phyloP scores from a whole-genome alignment of 2,329 filamentous ascomycete genomes.

The Aspergillus brunneoviolaceus region DNA sequence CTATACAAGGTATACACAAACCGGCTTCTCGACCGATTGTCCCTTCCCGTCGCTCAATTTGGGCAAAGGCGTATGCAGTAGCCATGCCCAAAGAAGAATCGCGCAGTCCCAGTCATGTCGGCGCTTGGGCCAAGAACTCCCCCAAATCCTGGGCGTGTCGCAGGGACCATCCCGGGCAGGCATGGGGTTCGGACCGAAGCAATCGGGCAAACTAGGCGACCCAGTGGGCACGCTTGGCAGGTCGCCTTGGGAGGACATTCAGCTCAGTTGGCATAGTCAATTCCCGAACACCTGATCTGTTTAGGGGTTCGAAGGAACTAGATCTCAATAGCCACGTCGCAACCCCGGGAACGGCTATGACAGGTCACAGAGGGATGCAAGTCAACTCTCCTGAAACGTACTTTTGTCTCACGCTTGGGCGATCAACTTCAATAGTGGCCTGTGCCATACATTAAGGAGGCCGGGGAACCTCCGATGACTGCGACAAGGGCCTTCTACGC shows the following conservation, averaged over 20 bases:
- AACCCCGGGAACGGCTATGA: background rate
- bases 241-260: background rate
- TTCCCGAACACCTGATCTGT: background rate
- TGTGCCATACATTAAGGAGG: slow-evolving; percentile 17
- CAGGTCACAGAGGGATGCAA: too few species aligned
- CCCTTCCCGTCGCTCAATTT: too few species aligned
- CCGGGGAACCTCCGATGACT: slow-evolving; percentile 15
- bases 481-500: slow-evolving; percentile 22
- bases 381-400: background rate
- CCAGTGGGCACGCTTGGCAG: background rate
- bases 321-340: background rate
- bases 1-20: background rate
- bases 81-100: background rate
- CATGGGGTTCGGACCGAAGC: background rate
- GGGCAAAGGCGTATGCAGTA: background rate
- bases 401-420: background rate
- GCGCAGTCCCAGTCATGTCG: background rate
- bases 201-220: background rate
- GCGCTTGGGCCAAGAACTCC: background rate
- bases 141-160: background rate
- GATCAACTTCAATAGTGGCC: background rate
- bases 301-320: background rate
- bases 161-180: background rate
- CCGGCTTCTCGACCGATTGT: background rate
- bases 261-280: background rate